Evolutionary conservation across 306 rosid genomes (phyloP).

Genomic region (Argentina anserina): DNA sequence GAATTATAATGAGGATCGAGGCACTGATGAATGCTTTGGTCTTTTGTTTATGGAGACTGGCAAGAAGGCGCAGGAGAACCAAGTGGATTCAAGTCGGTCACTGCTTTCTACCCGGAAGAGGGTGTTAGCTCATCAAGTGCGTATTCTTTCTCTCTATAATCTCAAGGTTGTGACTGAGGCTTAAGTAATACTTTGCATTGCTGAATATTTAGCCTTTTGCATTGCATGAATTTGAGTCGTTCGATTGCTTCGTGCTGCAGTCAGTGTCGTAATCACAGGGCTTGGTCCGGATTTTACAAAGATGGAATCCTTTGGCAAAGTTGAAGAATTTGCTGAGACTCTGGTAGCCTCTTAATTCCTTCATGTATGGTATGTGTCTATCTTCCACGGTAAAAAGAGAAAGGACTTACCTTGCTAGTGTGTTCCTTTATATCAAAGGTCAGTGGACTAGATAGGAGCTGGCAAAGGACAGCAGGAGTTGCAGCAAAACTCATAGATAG

Average conservation of each 20-base stretch:
- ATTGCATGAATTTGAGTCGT: neutral
- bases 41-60: conserved; percentile 52
- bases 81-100: conserved; percentile 71
- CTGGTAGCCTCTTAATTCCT: conserved; percentile 38
- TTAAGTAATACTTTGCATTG: neutral
- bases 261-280: conserved; percentile 78
- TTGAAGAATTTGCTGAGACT: conserved; percentile 89
- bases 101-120: conserved; percentile 78
- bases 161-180: neutral
- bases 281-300: conserved; percentile 85
- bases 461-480: conserved; percentile 89
- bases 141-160: conserved; percentile 18
- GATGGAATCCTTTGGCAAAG: conserved; percentile 96
- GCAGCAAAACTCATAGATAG: conserved; percentile 68
- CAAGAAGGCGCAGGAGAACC: conserved; percentile 75
- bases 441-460: conserved; percentile 91
- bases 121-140: conserved; percentile 65
- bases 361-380: neutral
- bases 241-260: conserved; percentile 30
- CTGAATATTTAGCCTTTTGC: neutral
- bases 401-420: neutral
- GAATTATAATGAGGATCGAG: neutral
- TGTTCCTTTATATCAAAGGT: conserved; percentile 38
- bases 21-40: conserved; percentile 7
- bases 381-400: neutral